A percentile compares a stretch with the other conserved stretches of the same genome.
phyloP scores from a whole-genome alignment of 805 yeast genomes.

The Brettanomyces anomalus region DNA sequence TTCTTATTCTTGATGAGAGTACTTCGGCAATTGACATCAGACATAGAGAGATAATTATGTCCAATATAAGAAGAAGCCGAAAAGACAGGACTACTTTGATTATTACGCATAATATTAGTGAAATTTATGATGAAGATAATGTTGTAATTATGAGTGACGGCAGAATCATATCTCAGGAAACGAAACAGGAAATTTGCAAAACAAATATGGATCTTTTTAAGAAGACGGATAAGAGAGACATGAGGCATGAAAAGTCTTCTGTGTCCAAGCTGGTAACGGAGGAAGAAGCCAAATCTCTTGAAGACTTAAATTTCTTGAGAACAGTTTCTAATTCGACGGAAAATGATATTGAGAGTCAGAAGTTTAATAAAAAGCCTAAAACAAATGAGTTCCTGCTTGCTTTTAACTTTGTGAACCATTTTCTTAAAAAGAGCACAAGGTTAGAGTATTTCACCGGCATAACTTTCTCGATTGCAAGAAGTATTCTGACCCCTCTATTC shows the following conservation, averaged over 20 bases:
- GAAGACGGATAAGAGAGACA: background rate
- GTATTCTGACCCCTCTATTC: conserved; percentile 65
- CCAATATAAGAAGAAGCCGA: conserved; percentile 52
- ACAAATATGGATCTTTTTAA: conserved; percentile 3
- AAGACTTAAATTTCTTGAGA: no score
- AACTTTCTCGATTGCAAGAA: conserved; percentile 42
- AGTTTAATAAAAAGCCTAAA: background rate
- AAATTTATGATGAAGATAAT: conserved; percentile 47
- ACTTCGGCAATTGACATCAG: conserved; percentile 67
- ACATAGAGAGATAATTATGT: conserved; percentile 37
- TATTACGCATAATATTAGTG: conserved; percentile 67
- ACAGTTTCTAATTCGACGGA: background rate
- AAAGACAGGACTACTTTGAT: conserved; percentile 64
- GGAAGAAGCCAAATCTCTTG: no score
- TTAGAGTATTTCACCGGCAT: conserved; percentile 40
- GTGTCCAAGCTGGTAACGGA: no score
- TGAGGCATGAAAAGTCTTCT: no score
- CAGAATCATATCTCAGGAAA: conserved; percentile 35
- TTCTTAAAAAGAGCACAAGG: background rate
- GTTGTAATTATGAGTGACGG: conserved; percentile 59
- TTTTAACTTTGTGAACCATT: conserved; percentile 1
- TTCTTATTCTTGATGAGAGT: conserved; percentile 80
- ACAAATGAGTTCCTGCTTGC: background rate
- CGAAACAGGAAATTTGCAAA: conserved; percentile 24
- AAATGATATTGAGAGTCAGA: background rate